These are phyloP conservation scores for Protoeuglena noctilucae DNA, from an alignment of 139 green algal species.

Conservation along the genomic window DNA sequence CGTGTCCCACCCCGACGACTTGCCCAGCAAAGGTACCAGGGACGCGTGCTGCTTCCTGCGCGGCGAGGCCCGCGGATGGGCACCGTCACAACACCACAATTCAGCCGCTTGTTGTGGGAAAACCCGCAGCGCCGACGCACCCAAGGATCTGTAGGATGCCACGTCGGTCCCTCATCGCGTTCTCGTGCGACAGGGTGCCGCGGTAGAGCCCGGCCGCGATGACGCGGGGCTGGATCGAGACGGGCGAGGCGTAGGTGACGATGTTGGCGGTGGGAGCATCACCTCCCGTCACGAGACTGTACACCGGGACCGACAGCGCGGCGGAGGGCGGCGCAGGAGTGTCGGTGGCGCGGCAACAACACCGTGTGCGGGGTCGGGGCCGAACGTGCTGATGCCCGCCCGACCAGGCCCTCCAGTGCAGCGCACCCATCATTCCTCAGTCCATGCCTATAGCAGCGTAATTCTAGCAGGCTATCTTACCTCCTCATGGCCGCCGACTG, in stretches of 20 bases:
- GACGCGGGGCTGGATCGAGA: slow-evolving; percentile 13
- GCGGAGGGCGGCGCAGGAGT: slow-evolving; percentile 17
- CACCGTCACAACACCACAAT: slow-evolving; percentile 15
- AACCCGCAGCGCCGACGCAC: no score
- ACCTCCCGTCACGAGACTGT: slow-evolving; percentile 13
- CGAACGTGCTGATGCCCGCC: no score
- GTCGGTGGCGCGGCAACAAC: no score
- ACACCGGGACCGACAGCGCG: slow-evolving; percentile 14
- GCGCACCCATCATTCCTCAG: no score
- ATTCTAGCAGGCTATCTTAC: no score
- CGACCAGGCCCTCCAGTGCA: no score
- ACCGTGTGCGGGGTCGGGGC: no score
- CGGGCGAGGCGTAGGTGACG: slow-evolving; percentile 17
- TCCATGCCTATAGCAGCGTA: no score
- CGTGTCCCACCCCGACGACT: slow-evolving; percentile 25
- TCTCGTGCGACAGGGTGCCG: slow-evolving; percentile 14
- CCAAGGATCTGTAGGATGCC: slow-evolving; percentile 18
- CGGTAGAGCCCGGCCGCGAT: slow-evolving; percentile 16
- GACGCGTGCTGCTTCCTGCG: slow-evolving; percentile 17
- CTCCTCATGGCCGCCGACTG: no score
- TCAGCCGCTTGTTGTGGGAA: slow-evolving; percentile 7
- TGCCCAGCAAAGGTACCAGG: slow-evolving; percentile 34
- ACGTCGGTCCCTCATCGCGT: slow-evolving; percentile 7
- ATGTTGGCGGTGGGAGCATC: slow-evolving; percentile 16
- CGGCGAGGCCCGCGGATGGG: no score